These are phyloP conservation scores for Stachybotrys echinatus DNA, from an alignment of 2,329 filamentous ascomycete species.

Conservation along the genomic window DNA sequence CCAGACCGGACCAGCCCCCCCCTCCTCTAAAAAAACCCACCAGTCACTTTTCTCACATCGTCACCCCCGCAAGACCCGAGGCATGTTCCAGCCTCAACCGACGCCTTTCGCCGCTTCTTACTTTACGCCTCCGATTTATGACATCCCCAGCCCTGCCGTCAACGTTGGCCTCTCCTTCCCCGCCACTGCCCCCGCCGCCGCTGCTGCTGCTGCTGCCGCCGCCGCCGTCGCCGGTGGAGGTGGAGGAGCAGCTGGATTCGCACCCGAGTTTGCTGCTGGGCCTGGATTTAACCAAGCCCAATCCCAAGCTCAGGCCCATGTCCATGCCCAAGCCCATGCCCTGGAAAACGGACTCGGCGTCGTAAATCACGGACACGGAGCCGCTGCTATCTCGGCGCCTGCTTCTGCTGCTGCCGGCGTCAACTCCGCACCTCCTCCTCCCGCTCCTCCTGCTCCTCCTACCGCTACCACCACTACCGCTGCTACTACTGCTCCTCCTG, in stretches of 20 bases:
- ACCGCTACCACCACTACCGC: neutral
- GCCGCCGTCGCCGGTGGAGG: conserved; percentile 11
- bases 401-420: neutral
- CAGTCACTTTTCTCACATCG: neutral
- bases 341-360: neutral
- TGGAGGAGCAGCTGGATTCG: conserved; percentile 12
- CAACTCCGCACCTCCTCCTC: neutral
- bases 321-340: neutral
- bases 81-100: conserved; percentile 51
- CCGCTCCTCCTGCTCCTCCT: neutral
- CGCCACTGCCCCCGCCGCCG: neutral
- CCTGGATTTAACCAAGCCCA: conserved; percentile 7
- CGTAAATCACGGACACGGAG: neutral
- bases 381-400: neutral
- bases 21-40: neutral
- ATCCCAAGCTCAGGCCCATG: neutral
- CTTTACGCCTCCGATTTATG: conserved; percentile 5
- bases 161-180: conserved; percentile 20
- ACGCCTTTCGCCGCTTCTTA: conserved; percentile 39
- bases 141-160: neutral
- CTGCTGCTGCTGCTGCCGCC: conserved; percentile 7
- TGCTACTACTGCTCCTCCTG: neutral
- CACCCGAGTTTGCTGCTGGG: conserved; percentile 11
- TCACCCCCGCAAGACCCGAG: neutral
- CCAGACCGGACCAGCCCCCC: too few relatives aligned